Conservation (phyloP, 179 eudicot species). For the Nepenthes alata region DNA sequence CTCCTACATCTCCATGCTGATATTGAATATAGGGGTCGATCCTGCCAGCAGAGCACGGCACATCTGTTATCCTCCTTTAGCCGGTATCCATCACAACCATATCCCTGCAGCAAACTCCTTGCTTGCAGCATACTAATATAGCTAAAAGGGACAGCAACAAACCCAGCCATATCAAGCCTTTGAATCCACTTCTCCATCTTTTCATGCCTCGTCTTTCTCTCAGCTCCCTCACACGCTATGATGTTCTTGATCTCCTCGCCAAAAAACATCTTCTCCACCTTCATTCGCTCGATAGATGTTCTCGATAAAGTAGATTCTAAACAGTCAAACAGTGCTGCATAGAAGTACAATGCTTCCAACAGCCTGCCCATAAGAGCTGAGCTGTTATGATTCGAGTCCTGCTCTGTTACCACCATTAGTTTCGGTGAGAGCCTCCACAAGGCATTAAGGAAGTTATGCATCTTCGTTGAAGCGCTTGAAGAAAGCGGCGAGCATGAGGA, state of each 20-base stretch:
- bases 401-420: slow-evolving; percentile 76
- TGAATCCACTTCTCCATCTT: slow-evolving; percentile 73
- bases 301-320: slow-evolving; percentile 48
- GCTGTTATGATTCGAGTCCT: slow-evolving; percentile 66
- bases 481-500: slow-evolving; percentile 1
- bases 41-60: slow-evolving; percentile 63
- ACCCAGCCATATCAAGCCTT: slow-evolving; percentile 62
- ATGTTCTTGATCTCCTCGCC: slow-evolving; percentile 85
- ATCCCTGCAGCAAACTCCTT: slow-evolving; percentile 41
- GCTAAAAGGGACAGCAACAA: slow-evolving; percentile 48
- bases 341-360: slow-evolving; percentile 50
- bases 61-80: slow-evolving; percentile 56
- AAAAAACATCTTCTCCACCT: slow-evolving; percentile 65
- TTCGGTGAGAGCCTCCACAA: slow-evolving; percentile 65
- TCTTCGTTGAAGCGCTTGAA: slow-evolving; percentile 20
- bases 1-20: slow-evolving; percentile 73
- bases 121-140: slow-evolving; percentile 54
- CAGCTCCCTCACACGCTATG: slow-evolving; percentile 67
- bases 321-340: slow-evolving; percentile 80
- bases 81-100: slow-evolving; percentile 47
- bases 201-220: slow-evolving; percentile 69
- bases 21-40: slow-evolving; percentile 57
- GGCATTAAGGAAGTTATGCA: slow-evolving; percentile 36
- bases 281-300: slow-evolving; percentile 44
- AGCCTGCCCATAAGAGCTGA: slow-evolving; percentile 47